phyloP scores from a whole-genome alignment of 257 asterid species.

The Misopates orontium region DNA sequence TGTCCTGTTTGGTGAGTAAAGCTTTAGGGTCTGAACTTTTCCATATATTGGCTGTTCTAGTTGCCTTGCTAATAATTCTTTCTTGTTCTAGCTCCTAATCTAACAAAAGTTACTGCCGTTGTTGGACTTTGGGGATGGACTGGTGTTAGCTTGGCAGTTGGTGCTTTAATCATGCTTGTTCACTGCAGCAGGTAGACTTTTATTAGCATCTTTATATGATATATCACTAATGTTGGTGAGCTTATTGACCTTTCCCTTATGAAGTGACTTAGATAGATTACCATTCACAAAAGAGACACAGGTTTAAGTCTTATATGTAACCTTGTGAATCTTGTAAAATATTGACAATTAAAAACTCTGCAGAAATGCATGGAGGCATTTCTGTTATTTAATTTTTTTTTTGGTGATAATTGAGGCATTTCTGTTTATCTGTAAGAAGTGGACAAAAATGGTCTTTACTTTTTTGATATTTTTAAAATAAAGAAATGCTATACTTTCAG shows the following conservation, averaged over 20 bases:
- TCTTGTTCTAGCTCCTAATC: constrained; percentile 72
- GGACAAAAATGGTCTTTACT: no score
- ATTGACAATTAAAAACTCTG: no score
- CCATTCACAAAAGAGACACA: constrained; percentile 9
- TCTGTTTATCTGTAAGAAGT: no score
- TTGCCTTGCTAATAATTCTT: constrained; percentile 37
- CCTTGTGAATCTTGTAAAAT: background rate
- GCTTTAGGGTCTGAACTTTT: constrained; percentile 6
- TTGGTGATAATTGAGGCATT: no score
- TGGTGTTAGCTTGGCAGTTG: constrained; percentile 71
- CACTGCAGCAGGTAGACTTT: constrained; percentile 78
- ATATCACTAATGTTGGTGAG: constrained; percentile 17
- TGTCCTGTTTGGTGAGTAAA: constrained; percentile 74
- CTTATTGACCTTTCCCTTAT: constrained; percentile 16
- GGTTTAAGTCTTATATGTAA: constrained; percentile 19
- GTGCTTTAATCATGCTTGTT: constrained; percentile 63
- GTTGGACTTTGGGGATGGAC: constrained; percentile 98
- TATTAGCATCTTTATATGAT: constrained; percentile 19
- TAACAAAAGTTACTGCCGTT: constrained; percentile 79
- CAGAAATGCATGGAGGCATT: no score
- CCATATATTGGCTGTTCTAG: background rate
- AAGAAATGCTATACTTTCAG: constrained; percentile 3
- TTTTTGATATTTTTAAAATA: constrained; percentile 1
- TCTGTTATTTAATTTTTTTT: no score
- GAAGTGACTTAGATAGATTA: constrained; percentile 17